Evolutionary conservation across 2,329 filamentous ascomycete genomes (phyloP).

Genomic region (Tolypocladium cylindrosporum): DNA sequence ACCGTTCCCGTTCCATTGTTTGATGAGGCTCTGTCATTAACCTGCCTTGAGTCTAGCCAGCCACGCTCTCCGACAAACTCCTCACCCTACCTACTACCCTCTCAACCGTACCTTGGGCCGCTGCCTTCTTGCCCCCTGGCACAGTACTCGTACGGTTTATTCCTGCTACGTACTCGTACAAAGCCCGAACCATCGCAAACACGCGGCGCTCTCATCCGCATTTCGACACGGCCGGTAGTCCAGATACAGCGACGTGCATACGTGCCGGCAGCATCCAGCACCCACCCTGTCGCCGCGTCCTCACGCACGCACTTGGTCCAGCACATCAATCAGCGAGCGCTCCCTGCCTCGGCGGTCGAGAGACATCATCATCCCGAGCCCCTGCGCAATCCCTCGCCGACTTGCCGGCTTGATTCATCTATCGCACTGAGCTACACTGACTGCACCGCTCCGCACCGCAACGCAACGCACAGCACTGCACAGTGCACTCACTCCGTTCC

Average conservation of each 20-base stretch:
- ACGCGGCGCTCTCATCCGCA: conserved; percentile 1
- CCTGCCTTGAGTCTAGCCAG: not conserved
- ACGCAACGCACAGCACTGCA: not conserved
- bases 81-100: not conserved
- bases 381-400: not conserved
- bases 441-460: not conserved
- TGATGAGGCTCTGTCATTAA: not conserved
- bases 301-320: not conserved
- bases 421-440: no score
- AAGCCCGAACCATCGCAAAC: not conserved
- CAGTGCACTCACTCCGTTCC: not conserved
- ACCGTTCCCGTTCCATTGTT: not conserved
- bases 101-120: not conserved
- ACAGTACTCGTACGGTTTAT: not conserved
- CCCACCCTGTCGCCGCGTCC: conserved; percentile 2
- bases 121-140: not conserved
- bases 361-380: not conserved
- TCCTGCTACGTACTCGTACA: not conserved
- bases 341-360: not conserved
- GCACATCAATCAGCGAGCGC: not conserved
- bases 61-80: not conserved
- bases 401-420: not conserved
- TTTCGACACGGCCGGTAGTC: not conserved
- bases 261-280: conserved; percentile 5
- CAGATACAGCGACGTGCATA: not conserved